Evolutionary conservation across 1,284 basidiomycete species (phyloP), one percentile per base, ranked within the genome.

Genomic region (Cryptococcus maquisensis): DNA sequence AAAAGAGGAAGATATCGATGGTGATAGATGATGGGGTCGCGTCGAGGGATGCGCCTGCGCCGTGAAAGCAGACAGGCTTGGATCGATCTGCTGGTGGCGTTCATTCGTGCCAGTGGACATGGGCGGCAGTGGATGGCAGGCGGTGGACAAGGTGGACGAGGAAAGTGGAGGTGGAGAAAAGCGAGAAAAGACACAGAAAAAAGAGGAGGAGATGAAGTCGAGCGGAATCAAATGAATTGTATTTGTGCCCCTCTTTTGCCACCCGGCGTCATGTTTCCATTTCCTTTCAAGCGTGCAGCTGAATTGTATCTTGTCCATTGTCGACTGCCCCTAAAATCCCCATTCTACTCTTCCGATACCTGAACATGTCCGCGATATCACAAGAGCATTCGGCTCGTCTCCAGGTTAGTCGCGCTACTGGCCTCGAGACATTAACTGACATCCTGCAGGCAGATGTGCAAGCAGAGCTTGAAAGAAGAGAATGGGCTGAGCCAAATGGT

Each of bases 401-500:
- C 6, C 65, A 67, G 56, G 65, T 65, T 18, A 40, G 58, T 51
- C 26, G 32, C 10, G 3, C 28, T 35, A 7, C 23, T 37, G n/a
- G 24, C 46, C 28, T 24, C 35, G 21, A 35, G 24, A 1, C 24
- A 3, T 15, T 28, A 3, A 15, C 21, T 49, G 16, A 53, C 38
- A 59, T 32, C n/a, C 6, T 12, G 4, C 56, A 74, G 71, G 54
- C 50, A 12, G 66, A 67, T 24, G 62, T 74, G 10, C 72, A 74
- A 59, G 18, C 32, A 37, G 72, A 74, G 58, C 62, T 74, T 3
- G 71, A 72, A 57, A 56, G 61, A 42, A 56, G 72, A 57, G 72
- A 74, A 59, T 74, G 71, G 70, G 71, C 72, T 20, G 72, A 74
- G 52, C 55, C 68, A 2, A 62, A 63, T 23, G 72, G 72, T 73